Evolutionary conservation across 305 asterid species (phyloP).

Genomic region (Fraxinus floribunda): DNA sequence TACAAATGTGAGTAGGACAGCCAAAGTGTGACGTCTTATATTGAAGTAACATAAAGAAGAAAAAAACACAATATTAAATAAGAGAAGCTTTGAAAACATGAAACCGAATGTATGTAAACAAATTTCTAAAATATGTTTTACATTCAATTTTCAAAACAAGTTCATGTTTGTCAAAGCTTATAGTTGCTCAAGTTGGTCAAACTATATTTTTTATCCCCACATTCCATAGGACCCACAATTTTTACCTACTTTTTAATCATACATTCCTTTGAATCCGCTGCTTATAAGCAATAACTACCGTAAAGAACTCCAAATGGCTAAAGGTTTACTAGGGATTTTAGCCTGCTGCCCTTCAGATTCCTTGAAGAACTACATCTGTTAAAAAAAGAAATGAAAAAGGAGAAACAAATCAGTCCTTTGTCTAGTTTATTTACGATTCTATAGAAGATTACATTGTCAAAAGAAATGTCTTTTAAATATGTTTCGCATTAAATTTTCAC

Average conservation of each 20-base stretch:
- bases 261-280: background rate
- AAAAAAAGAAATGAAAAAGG: background rate
- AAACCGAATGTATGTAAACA: background rate
- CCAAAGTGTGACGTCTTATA: background rate
- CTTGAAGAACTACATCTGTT: background rate
- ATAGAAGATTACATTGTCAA: background rate
- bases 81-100: background rate
- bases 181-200: background rate
- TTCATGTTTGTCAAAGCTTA: background rate
- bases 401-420: background rate
- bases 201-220: background rate
- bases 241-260: background rate
- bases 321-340: background rate
- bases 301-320: background rate
- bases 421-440: background rate
- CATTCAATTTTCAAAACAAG: background rate
- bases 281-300: background rate
- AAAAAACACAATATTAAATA: background rate
- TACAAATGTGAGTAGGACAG: background rate
- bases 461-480: background rate
- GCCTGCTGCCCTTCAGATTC: background rate
- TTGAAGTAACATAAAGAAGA: background rate
- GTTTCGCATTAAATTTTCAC: background rate
- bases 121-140: background rate
- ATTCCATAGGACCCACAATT: background rate